Evolutionary conservation across 441 rosid genomes (phyloP), one percentile per base, ranked within the genome.

Genomic region (Arabidopsis hybrid): DNA sequence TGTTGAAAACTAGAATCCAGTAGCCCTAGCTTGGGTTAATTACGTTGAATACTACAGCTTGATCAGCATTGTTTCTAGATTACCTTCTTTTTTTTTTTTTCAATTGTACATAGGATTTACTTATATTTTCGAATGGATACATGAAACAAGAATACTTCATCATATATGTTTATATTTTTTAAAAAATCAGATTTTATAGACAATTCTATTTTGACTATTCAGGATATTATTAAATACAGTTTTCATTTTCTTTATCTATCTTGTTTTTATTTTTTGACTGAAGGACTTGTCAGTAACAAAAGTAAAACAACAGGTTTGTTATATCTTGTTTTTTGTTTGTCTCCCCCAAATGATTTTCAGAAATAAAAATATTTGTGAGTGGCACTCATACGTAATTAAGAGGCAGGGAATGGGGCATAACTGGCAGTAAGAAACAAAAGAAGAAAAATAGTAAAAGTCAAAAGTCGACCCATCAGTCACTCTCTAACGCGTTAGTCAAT

Each of bases 401-500:
- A 2, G 21, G 51, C 18, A 46, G 51, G n/a, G 51, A 53, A 31
- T 6, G 14, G 65, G 35, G 1, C 36, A 57, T 18, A 58, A 21
- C 11, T 46, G 42, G 46, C 26, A 21, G 26, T 21, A 21, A 21
- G 26, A 21, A 21, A 21, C 26, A 3, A 50, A 2, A 26, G 4
- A 0, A 13, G 10, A 2, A 26, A 11, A 21, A 21, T 21, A 38
- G 10, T 4, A 31, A 21, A 21, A 21, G 26, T 21, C 4, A 52
- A 71, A 62, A 62, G 69, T 71, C 38, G 43, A 42, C 14, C 6
- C 2, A 52, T 10, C 35, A 35, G 58, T 64, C 36, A 55, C 31
- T 64, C 13, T 56, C 59, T 56, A 65, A 39, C 65, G 71, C 71
- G 59, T 65, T 6, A 29, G 71, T 73, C 71, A 65, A 73, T 26